These are phyloP conservation scores for Rhynchospora tenuis DNA, from an alignment of 176 grass and related monocot genomes.

Conservation along the genomic window DNA sequence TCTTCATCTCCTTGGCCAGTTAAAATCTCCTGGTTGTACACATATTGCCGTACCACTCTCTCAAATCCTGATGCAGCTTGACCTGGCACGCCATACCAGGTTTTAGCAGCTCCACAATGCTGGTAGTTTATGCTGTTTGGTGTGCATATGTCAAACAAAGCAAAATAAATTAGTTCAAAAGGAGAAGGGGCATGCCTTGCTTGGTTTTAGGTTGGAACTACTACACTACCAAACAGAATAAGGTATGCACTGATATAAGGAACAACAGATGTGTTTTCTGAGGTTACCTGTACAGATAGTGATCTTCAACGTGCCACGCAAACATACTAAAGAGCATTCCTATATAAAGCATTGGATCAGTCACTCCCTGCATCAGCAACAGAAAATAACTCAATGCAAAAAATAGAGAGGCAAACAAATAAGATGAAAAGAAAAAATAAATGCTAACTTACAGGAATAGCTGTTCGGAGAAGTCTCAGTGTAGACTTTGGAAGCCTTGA, in stretches of 20 bases:
- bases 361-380: conserved; percentile 70
- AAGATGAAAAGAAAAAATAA: neutral
- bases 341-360: conserved; percentile 99
- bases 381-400: conserved; percentile 18
- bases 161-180: neutral
- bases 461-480: conserved; percentile 60
- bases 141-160: neutral
- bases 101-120: conserved; percentile 92
- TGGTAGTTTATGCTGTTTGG: conserved; percentile 90
- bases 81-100: conserved; percentile 99
- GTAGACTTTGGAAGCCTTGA: conserved; percentile 71
- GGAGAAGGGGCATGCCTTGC: neutral
- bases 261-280: neutral
- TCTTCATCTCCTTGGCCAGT: conserved; percentile 59
- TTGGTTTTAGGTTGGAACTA: neutral
- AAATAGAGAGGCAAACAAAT: neutral
- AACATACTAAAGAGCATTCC: conserved; percentile 99
- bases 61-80: conserved; percentile 80
- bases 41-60: conserved; percentile 54
- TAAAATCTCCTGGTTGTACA: conserved; percentile 82
- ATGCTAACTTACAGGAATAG: conserved; percentile 72
- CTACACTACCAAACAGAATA: neutral
- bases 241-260: neutral
- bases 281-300: conserved; percentile 89
- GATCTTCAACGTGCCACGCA: conserved; percentile 99